Evolutionary conservation across 2,329 filamentous ascomycete genomes (phyloP).

Genomic region (Fusarium subtropicale): DNA sequence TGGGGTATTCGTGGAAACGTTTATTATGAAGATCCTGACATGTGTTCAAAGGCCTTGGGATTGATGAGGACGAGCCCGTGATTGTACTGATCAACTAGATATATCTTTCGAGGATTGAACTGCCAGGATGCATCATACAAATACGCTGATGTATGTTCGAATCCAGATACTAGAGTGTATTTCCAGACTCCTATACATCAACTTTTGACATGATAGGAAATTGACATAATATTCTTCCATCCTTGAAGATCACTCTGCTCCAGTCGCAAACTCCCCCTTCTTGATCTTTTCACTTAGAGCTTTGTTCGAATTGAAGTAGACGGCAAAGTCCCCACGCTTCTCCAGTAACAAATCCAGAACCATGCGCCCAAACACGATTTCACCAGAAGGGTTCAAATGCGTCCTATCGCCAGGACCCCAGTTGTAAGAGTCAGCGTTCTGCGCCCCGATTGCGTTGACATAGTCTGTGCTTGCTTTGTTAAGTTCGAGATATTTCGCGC

Average conservation of each 20-base stretch:
- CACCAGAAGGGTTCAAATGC: constrained; percentile 2
- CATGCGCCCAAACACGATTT: constrained; percentile 14
- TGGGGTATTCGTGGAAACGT: fast-evolving
- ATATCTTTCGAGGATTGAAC: not conserved
- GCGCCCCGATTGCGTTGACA: not conserved
- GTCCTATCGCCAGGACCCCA: constrained; percentile 9
- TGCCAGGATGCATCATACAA: not conserved
- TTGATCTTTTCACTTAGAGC: constrained; percentile 15
- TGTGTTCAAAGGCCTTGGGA: not conserved
- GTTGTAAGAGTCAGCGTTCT: constrained; percentile 7
- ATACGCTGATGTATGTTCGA: not conserved
- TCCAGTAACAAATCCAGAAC: constrained; percentile 4
- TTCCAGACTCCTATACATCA: not conserved
- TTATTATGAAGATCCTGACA: not conserved
- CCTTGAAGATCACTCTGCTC: not conserved
- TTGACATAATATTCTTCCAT: fast-evolving
- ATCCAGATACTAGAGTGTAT: not conserved
- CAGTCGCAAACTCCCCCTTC: constrained; percentile 12
- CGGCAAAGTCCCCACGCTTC: not conserved
- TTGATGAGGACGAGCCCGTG: not conserved
- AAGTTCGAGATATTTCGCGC: not conserved
- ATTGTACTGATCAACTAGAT: not conserved
- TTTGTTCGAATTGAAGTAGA: not conserved
- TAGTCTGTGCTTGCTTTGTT: constrained; percentile 19
- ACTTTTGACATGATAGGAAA: too few species aligned